Conservation (phyloP, 495 filamentous ascomycete species). For the Articulospora tetracladia region DNA sequence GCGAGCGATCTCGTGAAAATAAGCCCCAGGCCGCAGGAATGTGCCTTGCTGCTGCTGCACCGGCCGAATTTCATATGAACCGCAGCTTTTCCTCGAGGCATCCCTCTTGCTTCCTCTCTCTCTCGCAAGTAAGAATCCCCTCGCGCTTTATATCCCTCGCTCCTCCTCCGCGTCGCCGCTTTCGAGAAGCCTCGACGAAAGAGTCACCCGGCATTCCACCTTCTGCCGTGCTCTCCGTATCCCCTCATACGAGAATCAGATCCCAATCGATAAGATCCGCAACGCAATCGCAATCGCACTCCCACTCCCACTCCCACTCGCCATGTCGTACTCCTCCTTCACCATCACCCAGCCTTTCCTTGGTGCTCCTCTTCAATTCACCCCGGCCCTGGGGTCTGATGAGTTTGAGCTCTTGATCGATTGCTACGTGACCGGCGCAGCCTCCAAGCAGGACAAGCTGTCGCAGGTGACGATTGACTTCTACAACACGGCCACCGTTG, state of each 20-base stretch:
- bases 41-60: neutral
- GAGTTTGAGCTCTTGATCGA: conserved; percentile 51
- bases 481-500: conserved; percentile 39
- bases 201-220: conserved; percentile 1
- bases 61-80: neutral
- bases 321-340: conserved; percentile 16
- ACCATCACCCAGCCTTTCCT: conserved; percentile 37
- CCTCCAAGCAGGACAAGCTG: conserved; percentile 48
- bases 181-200: conserved; percentile 5
- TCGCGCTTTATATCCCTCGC: neutral
- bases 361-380: conserved; percentile 47
- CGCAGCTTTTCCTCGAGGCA: conserved; percentile 9
- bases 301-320: neutral
- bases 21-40: too few relatives aligned
- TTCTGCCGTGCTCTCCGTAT: neutral
- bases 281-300: neutral
- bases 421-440: conserved; percentile 43
- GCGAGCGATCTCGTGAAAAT: too few relatives aligned
- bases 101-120: neutral
- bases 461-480: conserved; percentile 51
- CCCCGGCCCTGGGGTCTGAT: conserved; percentile 47
- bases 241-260: neutral
- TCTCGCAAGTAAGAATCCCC: neutral
- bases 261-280: neutral
- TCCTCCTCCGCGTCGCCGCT: conserved; percentile 2